A percentile compares a stretch with the other conserved stretches of the same genome.
These are phyloP conservation scores for Corylus heterophylla DNA, from an alignment of 306 rosid species.

Conservation along the genomic window DNA sequence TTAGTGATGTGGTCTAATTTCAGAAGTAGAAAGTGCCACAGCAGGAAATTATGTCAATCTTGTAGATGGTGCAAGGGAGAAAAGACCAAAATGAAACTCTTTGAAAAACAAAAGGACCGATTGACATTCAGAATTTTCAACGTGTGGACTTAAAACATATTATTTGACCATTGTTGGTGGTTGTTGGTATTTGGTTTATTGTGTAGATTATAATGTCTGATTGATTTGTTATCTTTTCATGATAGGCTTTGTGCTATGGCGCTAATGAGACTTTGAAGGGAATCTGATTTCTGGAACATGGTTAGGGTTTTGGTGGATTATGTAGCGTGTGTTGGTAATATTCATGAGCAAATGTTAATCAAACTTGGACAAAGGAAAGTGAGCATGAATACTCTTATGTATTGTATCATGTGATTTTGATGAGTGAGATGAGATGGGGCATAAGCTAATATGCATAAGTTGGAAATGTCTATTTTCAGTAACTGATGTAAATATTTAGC, in stretches of 20 bases:
- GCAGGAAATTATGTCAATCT: too few species aligned
- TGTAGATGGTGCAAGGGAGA: too few species aligned
- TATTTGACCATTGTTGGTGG: too few species aligned
- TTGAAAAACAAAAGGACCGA: not conserved
- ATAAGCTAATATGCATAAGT: constrained; percentile 16
- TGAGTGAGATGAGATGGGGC: not conserved
- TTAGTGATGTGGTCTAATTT: too few species aligned
- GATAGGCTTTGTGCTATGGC: constrained; percentile 6
- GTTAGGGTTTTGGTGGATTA: constrained; percentile 9
- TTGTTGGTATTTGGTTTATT: not conserved
- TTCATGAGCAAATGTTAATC: constrained; percentile 8
- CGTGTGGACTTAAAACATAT: too few species aligned
- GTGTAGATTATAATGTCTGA: not conserved
- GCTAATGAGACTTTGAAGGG: constrained; percentile 7
- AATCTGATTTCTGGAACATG: constrained; percentile 8
- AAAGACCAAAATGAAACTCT: not conserved
- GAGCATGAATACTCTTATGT: not conserved
- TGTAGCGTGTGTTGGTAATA: not conserved
- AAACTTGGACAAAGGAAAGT: not conserved
- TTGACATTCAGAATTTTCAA: not conserved
- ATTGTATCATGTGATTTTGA: constrained; percentile 1
- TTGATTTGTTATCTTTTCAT: not conserved
- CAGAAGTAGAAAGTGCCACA: too few species aligned
- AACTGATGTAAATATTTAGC: constrained; percentile 7
- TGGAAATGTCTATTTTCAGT: constrained; percentile 4